Conservation (phyloP, 768 basidiomycete species). For the Lactifluus subvellereus region DNA sequence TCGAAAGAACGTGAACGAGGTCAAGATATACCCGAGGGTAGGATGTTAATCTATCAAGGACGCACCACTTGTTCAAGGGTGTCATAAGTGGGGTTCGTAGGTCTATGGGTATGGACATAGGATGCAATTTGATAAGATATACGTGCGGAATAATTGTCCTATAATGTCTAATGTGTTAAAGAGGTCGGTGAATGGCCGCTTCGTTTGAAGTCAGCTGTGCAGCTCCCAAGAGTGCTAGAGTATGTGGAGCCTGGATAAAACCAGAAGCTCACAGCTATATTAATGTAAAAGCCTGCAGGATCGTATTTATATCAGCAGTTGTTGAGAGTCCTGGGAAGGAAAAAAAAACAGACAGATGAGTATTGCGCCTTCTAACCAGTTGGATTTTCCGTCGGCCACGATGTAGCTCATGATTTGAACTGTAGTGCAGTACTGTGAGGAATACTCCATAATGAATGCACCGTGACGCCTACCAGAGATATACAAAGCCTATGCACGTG, state of each 20-base stretch:
- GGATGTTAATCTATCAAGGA: background rate
- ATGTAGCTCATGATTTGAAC: slow-evolving; percentile 72
- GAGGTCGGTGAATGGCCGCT: background rate
- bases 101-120: background rate
- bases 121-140: background rate
- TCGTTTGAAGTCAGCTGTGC: slow-evolving; percentile 21
- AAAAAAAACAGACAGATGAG: slow-evolving; percentile 48
- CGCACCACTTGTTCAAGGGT: background rate
- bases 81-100: background rate
- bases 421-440: slow-evolving; percentile 15
- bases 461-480: slow-evolving; percentile 38
- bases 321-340: background rate
- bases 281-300: slow-evolving; percentile 44
- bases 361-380: slow-evolving; percentile 88
- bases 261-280: slow-evolving; percentile 51
- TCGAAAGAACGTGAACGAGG: background rate
- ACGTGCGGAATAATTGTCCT: background rate
- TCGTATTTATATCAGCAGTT: background rate
- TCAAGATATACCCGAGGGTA: background rate
- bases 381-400: slow-evolving; percentile 80
- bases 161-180: background rate
- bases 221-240: slow-evolving; percentile 30
- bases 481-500: slow-evolving; percentile 31
- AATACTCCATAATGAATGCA: background rate
- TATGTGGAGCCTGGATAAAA: slow-evolving; percentile 41